Evolutionary conservation across 177 flowering plant species (phyloP).

Genomic region (Vitis hybrid): DNA sequence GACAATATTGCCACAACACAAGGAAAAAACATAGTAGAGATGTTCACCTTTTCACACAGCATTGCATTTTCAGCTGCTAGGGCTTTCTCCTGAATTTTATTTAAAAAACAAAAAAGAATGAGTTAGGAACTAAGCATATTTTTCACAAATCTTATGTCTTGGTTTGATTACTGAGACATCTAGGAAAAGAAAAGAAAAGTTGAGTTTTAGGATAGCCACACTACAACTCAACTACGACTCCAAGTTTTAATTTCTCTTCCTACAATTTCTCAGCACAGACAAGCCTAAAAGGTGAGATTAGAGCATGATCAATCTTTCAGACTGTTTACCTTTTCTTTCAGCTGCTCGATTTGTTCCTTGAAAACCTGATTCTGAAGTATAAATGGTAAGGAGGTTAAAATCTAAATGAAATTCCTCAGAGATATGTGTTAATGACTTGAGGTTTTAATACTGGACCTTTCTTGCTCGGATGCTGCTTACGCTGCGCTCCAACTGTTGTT

Average conservation of each 20-base stretch:
- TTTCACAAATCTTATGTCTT: background rate
- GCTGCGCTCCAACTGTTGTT: slow-evolving; percentile 64
- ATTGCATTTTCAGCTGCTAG: slow-evolving; percentile 51
- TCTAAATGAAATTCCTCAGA: background rate
- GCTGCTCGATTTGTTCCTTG: slow-evolving; percentile 55
- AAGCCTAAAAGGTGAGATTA: background rate
- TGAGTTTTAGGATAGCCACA: background rate
- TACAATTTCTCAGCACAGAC: background rate
- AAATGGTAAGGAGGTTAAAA: no score
- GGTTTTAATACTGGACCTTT: slow-evolving; percentile 45
- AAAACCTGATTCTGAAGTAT: slow-evolving; percentile 53
- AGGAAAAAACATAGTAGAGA: background rate
- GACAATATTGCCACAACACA: no score
- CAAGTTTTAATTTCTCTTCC: background rate
- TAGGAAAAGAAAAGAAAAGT: no score
- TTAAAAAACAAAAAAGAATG: background rate
- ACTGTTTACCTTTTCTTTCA: slow-evolving; percentile 65
- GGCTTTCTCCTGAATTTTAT: slow-evolving; percentile 39
- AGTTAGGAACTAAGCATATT: background rate
- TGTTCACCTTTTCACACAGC: slow-evolving; percentile 45
- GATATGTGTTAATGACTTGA: background rate
- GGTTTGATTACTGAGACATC: no score
- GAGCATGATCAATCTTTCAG: background rate
- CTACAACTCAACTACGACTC: background rate
- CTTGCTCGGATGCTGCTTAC: slow-evolving; percentile 53